Evolutionary conservation across 148 eudicot genomes (phyloP).

Genomic region (Camellia lanceoleosa): DNA sequence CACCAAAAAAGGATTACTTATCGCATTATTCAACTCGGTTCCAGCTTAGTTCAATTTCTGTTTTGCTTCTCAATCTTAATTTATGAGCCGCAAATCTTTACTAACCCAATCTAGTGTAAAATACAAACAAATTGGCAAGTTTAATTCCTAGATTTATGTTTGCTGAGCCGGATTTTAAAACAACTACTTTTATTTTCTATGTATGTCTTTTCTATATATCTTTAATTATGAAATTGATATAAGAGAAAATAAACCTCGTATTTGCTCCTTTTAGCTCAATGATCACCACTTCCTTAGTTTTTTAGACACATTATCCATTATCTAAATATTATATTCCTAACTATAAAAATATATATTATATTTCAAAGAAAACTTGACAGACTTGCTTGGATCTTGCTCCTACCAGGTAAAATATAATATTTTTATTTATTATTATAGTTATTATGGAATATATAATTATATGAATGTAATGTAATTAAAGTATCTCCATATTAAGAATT

Average conservation of each 20-base stretch:
- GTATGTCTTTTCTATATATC: not conserved
- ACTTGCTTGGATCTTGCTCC: not conserved
- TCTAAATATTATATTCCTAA: no score
- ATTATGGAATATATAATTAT: not conserved
- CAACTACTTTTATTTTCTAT: not conserved
- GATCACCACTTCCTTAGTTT: not conserved
- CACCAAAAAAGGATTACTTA: no score
- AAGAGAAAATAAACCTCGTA: constrained; percentile 8
- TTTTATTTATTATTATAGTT: not conserved
- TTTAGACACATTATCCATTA: not conserved
- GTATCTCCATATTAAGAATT: not conserved
- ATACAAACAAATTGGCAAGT: no score
- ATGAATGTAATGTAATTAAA: not conserved
- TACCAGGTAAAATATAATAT: not conserved
- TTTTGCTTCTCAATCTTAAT: no score
- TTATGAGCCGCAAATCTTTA: no score
- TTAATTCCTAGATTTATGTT: no score
- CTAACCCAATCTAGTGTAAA: no score
- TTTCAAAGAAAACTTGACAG: not conserved
- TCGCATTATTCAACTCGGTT: no score
- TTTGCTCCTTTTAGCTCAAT: constrained; percentile 11
- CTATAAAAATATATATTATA: no score
- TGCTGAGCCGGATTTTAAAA: not conserved
- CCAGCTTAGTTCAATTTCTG: no score
- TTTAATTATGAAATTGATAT: not conserved